Evolutionary conservation across 345 rosid genomes (phyloP).

Genomic region (Barbarea vulgaris): DNA sequence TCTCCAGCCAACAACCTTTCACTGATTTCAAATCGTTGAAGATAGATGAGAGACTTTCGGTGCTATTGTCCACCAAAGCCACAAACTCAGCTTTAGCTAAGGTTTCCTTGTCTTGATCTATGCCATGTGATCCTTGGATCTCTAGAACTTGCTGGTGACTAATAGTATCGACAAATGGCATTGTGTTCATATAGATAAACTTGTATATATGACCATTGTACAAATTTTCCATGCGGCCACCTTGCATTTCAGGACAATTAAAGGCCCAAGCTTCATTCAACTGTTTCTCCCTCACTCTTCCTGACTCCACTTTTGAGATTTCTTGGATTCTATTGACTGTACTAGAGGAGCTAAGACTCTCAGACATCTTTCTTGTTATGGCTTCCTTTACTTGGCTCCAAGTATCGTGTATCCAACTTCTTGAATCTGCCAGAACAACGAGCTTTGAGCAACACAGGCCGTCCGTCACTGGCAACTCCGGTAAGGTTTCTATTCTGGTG

Average conservation of each 20-base stretch:
- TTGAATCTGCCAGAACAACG: constrained; percentile 19
- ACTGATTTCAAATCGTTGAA: constrained; percentile 33
- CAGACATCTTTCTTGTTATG: not conserved
- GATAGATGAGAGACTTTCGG: constrained; percentile 36
- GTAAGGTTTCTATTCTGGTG: constrained; percentile 37
- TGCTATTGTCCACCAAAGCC: constrained; percentile 30
- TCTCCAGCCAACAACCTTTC: constrained; percentile 47
- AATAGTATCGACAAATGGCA: not conserved
- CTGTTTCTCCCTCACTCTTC: not conserved
- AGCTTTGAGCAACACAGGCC: not conserved
- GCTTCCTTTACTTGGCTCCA: constrained; percentile 24
- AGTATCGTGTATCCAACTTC: not conserved
- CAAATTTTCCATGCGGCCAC: not conserved
- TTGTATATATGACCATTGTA: not conserved
- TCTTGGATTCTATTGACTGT: not conserved
- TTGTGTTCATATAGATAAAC: not conserved
- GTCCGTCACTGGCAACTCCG: constrained; percentile 1
- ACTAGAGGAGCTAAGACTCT: not conserved
- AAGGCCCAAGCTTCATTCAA: not conserved
- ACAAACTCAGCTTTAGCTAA: constrained; percentile 37
- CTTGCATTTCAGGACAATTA: not conserved
- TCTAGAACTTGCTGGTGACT: constrained; percentile 29
- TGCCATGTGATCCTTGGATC: constrained; percentile 46
- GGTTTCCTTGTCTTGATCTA: constrained; percentile 16
- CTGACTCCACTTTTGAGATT: not conserved